Percentiles rank a stretch among this genome's conserved stretches.
Evolutionary conservation across 2,329 filamentous ascomycete species (phyloP).

Genomic region (Fusarium palustre): DNA sequence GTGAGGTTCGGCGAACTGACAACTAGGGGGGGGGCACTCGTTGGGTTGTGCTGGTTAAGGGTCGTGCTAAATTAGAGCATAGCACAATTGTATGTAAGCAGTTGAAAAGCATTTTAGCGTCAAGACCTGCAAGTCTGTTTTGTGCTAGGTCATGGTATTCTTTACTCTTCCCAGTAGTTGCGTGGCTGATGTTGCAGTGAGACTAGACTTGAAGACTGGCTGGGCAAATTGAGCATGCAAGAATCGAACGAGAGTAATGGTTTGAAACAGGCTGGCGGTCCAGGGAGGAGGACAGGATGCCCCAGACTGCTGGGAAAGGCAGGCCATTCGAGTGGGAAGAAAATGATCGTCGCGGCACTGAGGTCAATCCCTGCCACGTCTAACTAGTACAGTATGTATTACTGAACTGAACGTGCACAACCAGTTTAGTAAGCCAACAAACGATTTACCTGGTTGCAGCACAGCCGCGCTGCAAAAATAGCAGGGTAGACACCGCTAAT

Average conservation of each 20-base stretch:
- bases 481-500: slow-evolving; percentile 26
- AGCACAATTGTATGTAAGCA: background rate
- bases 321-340: slow-evolving; percentile 31
- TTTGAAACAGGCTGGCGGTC: slow-evolving; percentile 43
- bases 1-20: background rate
- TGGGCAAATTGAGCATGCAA: slow-evolving; percentile 44
- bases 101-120: slow-evolving; percentile 1
- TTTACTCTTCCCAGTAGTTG: background rate
- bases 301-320: slow-evolving; percentile 45
- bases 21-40: background rate
- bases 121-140: background rate
- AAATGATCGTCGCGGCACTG: slow-evolving; percentile 49
- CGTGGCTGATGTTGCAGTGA: slow-evolving; percentile 1
- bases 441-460: slow-evolving; percentile 13
- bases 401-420: too few species aligned
- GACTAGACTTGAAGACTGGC: background rate
- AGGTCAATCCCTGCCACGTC: slow-evolving; percentile 34
- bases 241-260: slow-evolving; percentile 46
- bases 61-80: slow-evolving; percentile 8
- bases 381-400: background rate
- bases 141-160: background rate
- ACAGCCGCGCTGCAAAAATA: slow-evolving; percentile 49
- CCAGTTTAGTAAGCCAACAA: background rate
- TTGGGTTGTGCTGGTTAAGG: background rate
- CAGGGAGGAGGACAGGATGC: slow-evolving; percentile 46